Percentiles rank a stretch among this genome's conserved stretches.
Conservation (phyloP, 1,284 basidiomycete species). For the Leccinum pachyderme region DNA sequence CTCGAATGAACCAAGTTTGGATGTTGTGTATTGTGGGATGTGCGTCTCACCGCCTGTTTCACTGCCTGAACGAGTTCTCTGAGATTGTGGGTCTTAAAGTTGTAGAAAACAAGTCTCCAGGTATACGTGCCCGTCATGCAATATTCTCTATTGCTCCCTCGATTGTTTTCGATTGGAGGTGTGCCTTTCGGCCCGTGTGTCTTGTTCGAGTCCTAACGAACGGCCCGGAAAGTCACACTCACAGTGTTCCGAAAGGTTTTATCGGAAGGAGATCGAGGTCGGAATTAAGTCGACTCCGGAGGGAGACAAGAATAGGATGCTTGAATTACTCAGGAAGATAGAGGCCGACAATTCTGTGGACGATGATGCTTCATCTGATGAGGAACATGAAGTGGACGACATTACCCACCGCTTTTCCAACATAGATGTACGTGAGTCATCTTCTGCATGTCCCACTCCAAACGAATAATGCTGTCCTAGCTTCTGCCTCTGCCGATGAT, state of each 20-base stretch:
- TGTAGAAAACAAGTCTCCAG: conserved; percentile 72
- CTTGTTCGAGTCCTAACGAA: not conserved
- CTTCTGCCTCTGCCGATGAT: conserved; percentile 52
- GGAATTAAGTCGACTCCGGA: conserved; percentile 55
- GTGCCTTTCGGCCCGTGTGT: conserved; percentile 16
- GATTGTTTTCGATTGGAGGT: conserved; percentile 75
- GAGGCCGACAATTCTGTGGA: conserved; percentile 56
- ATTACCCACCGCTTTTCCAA: conserved; percentile 52
- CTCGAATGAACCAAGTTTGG: conserved; percentile 7
- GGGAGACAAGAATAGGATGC: conserved; percentile 59
- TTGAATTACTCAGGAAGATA: conserved; percentile 67
- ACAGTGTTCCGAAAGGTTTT: conserved; percentile 75
- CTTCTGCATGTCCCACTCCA: not conserved
- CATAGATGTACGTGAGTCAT: conserved; percentile 61
- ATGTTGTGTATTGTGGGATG: conserved; percentile 38
- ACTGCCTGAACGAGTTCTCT: conserved; percentile 1
- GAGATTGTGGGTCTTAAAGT: conserved; percentile 38
- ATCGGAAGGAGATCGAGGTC: conserved; percentile 64
- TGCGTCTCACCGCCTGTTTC: conserved; percentile 17
- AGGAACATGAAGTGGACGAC: conserved; percentile 43
- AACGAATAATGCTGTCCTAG: conserved; percentile 33
- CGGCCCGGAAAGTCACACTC: conserved; percentile 49
- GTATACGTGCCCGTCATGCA: conserved; percentile 80
- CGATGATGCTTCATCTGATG: conserved; percentile 35
- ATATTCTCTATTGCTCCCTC: conserved; percentile 76